Evolutionary conservation across 257 asterid genomes (phyloP).

Genomic region (Cynanchum wilfordii): DNA sequence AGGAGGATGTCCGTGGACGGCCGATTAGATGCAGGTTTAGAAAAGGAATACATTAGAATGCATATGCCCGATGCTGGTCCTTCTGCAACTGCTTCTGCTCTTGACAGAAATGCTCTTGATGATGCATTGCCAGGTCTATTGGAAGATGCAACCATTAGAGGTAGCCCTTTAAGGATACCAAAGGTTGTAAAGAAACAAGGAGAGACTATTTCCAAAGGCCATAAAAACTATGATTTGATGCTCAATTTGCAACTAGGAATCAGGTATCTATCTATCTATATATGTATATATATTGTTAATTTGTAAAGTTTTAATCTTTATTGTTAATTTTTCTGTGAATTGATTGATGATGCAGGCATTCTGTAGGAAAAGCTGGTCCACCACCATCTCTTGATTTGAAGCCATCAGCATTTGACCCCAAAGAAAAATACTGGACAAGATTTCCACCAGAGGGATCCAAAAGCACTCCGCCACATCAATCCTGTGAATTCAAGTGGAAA

Average conservation of each 20-base stretch:
- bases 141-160: constrained; percentile 15
- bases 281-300: no score
- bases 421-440: constrained; percentile 89
- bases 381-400: constrained; percentile 76
- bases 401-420: constrained; percentile 88
- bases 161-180: constrained; percentile 32
- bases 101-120: constrained; percentile 16
- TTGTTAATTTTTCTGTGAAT: not conserved
- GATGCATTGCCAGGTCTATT: constrained; percentile 12
- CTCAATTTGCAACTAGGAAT: constrained; percentile 39
- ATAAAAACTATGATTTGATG: constrained; percentile 37
- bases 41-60: constrained; percentile 50
- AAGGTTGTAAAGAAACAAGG: constrained; percentile 36
- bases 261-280: constrained; percentile 10
- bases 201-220: constrained; percentile 36
- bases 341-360: constrained; percentile 53
- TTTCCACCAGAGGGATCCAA: constrained; percentile 92
- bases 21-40: constrained; percentile 52
- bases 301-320: not conserved
- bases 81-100: constrained; percentile 25
- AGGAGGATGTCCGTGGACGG: constrained; percentile 80
- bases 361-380: constrained; percentile 86
- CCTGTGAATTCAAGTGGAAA: constrained; percentile 89
- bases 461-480: constrained; percentile 77
- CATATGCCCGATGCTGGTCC: constrained; percentile 62